phyloP scores from a whole-genome alignment of 768 basidiomycete genomes.

The Rhodotorula diobovata region DNA sequence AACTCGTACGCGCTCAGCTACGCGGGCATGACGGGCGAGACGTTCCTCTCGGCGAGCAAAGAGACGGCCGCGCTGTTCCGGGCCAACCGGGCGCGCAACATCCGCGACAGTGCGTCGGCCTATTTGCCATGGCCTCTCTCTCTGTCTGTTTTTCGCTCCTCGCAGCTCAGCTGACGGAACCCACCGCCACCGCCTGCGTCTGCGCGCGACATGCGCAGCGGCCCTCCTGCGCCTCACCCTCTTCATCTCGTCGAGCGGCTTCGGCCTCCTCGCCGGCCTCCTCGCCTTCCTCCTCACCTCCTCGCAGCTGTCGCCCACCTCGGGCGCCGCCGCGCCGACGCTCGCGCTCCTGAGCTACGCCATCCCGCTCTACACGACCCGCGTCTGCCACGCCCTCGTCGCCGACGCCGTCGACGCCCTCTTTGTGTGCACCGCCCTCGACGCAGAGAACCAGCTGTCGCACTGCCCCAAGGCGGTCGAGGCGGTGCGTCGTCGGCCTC shows the following conservation, averaged over 20 bases:
- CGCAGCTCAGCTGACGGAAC: neutral
- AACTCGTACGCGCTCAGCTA: slow-evolving; percentile 68
- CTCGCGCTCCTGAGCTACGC: slow-evolving; percentile 57
- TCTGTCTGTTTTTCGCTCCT: neutral
- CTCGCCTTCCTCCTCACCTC: slow-evolving; percentile 84
- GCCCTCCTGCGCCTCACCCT: slow-evolving; percentile 65
- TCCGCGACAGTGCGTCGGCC: slow-evolving; percentile 26
- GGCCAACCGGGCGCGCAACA: slow-evolving; percentile 54
- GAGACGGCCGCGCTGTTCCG: slow-evolving; percentile 59
- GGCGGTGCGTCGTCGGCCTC: slow-evolving; percentile 17
- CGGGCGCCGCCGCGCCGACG: slow-evolving; percentile 59
- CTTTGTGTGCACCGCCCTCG: slow-evolving; percentile 18
- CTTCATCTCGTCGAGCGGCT: slow-evolving; percentile 62
- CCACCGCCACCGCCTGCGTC: neutral
- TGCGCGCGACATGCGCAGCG: slow-evolving; percentile 53
- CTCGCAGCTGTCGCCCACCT: slow-evolving; percentile 51
- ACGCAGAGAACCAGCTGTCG: slow-evolving; percentile 25
- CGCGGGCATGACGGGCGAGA: slow-evolving; percentile 68
- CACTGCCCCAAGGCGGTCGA: slow-evolving; percentile 34
- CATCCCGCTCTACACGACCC: slow-evolving; percentile 30
- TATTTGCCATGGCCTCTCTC: neutral
- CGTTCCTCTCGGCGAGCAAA: slow-evolving; percentile 61
- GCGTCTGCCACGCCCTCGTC: slow-evolving; percentile 21
- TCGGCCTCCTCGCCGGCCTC: slow-evolving; percentile 76
- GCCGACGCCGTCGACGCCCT: slow-evolving; percentile 33